phyloP scores from a whole-genome alignment of 2,329 filamentous ascomycete genomes.

The Pyricularia pennisetigena region DNA sequence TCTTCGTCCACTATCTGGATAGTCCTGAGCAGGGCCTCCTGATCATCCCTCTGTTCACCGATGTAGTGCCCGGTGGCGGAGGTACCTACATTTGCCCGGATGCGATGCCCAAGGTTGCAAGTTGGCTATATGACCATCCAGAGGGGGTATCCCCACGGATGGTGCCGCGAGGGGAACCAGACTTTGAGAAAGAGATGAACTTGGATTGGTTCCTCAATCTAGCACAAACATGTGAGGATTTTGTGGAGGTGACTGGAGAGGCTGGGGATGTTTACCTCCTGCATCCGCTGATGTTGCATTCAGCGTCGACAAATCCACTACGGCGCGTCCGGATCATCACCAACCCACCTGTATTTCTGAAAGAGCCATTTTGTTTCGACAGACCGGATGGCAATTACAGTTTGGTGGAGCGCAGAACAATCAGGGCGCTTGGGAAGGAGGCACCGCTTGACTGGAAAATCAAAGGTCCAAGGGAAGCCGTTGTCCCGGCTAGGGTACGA shows the following conservation, averaged over 20 bases:
- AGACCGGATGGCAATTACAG: constrained; percentile 37
- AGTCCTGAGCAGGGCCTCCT: constrained; percentile 59
- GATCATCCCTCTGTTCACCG: constrained; percentile 58
- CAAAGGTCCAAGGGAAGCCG: constrained; percentile 32
- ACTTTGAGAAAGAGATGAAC: constrained; percentile 31
- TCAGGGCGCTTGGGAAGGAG: constrained; percentile 35
- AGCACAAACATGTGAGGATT: constrained; percentile 28
- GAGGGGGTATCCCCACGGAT: constrained; percentile 58
- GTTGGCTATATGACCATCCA: constrained; percentile 49
- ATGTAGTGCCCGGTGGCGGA: constrained; percentile 49
- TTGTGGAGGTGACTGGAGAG: constrained; percentile 43
- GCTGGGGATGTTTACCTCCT: constrained; percentile 48
- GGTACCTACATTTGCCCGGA: constrained; percentile 55
- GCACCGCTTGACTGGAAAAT: constrained; percentile 42
- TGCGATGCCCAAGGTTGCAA: constrained; percentile 46
- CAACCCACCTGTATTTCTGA: constrained; percentile 43
- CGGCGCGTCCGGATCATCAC: constrained; percentile 38
- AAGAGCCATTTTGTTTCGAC: constrained; percentile 41
- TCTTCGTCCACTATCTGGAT: constrained; percentile 64
- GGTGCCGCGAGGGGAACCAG: constrained; percentile 41
- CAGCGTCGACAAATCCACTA: constrained; percentile 35
- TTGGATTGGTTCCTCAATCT: constrained; percentile 34
- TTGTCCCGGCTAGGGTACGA: constrained; percentile 38
- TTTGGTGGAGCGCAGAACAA: constrained; percentile 44
- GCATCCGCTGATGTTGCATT: constrained; percentile 52